Evolutionary conservation across 768 basidiomycete species (phyloP).

Genomic region (Phallus indusiatus): DNA sequence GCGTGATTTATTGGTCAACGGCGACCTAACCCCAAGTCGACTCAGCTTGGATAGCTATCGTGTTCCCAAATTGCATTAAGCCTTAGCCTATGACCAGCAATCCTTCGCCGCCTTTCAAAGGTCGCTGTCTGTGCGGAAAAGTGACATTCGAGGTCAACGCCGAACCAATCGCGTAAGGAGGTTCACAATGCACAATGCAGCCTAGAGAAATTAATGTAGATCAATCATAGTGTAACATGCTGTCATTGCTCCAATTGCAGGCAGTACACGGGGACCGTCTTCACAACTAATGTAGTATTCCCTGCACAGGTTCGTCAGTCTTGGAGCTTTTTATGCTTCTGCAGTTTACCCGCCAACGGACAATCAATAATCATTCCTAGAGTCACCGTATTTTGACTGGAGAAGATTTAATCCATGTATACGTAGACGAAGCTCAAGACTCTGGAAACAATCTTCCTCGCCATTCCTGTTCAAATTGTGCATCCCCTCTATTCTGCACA

Average conservation of each 20-base stretch:
- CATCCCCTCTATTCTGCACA: conserved; percentile 7
- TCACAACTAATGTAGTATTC: conserved; percentile 12
- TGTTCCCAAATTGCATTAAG: too few relatives aligned
- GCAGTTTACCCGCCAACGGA: background rate
- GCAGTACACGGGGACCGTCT: conserved; percentile 11
- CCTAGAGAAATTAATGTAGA: background rate
- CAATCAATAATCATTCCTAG: background rate
- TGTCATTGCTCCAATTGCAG: conserved; percentile 12
- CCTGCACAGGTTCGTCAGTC: conserved; percentile 1
- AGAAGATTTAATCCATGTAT: conserved; percentile 3
- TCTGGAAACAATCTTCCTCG: conserved; percentile 10
- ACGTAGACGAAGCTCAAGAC: conserved; percentile 8
- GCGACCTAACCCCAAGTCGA: too few relatives aligned
- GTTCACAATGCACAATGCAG: background rate
- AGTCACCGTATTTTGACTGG: background rate
- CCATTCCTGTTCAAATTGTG: conserved; percentile 11
- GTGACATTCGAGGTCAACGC: conserved; percentile 8
- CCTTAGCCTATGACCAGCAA: background rate
- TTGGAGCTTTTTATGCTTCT: background rate
- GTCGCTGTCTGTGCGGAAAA: conserved; percentile 10
- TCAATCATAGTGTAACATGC: background rate
- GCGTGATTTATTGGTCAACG: too few relatives aligned
- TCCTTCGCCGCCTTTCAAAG: background rate
- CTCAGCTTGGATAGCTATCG: too few relatives aligned
- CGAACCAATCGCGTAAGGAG: conserved; percentile 6